Base-by-base conservation (phyloP, 1,284 basidiomycete genomes). In the Fomitopsis betulina region DNA sequence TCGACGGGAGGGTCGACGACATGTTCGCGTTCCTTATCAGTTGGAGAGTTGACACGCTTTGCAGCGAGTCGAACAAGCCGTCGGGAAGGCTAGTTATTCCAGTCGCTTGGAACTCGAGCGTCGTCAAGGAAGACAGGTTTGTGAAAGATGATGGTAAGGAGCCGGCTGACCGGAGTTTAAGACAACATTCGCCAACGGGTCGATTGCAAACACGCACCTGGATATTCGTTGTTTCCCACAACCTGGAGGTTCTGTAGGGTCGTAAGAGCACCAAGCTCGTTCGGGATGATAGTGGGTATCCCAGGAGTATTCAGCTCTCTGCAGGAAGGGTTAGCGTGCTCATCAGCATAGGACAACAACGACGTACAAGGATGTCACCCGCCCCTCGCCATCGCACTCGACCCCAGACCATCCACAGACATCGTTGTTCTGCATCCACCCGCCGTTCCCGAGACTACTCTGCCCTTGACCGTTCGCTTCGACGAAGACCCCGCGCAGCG, bases 321-420 rank as follows among this genome's bases (percentile, higher is more conserved):
- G 45, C n/a, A 30, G 13, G 23, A 5, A 40, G 40, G 5, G 33
- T 43, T 15, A 57, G 19, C 30, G 53, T 42, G 57, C 51, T 55
- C 15, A 33, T 27, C 15, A n/a, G 40, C 12, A 32, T 7, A 27
- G 27, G 15, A 27, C 32, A 25, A 49, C 30, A 43, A 21, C 37
- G 7, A 74, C 81, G 63, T 58, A 82, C 81, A 83, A 62, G 27
- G 73, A 74, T n/a, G 71, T 68, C 4, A 82, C 75, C 25, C 67
- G 65, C 2, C 79, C 79, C 19, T 71, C 68, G 2, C 70, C 67
- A 62, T 78, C 74, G 59, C 81, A 83, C 25, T 60, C 66, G 1
- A 83, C 76, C 2, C 82, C 81, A 15, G 63, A 70, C 81, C 81
- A 83, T 1, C 75, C 67, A 62, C 81, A 83, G 58, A 80, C 79